Evolutionary conservation across 2,329 filamentous ascomycete species (phyloP).

Genomic region (Anisogramma anomala): DNA sequence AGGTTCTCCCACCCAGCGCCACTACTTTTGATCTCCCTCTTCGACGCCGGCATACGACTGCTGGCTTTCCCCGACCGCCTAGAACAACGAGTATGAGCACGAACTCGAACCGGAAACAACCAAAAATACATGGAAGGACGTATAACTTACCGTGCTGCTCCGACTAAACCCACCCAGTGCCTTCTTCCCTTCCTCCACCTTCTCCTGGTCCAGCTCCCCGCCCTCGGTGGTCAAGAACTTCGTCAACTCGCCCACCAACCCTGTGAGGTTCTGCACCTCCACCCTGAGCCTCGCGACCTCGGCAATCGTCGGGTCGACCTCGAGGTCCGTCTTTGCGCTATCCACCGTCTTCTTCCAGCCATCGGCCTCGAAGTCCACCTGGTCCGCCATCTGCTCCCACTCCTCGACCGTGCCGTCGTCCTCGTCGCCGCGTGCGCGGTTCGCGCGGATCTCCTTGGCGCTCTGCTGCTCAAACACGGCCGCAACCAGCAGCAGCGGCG

Average conservation of each 20-base stretch:
- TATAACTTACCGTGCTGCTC: slow-evolving; percentile 11
- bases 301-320: slow-evolving; percentile 62
- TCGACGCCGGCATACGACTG: background rate
- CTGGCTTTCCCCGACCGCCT: slow-evolving; percentile 9
- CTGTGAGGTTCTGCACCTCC: slow-evolving; percentile 48
- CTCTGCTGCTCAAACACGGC: slow-evolving; percentile 58
- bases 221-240: slow-evolving; percentile 16
- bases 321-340: slow-evolving; percentile 67
- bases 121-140: background rate
- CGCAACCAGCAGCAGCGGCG: slow-evolving; percentile 67
- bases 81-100: background rate
- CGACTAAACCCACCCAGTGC: slow-evolving; percentile 6
- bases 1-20: background rate
- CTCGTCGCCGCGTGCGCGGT: slow-evolving; percentile 68
- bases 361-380: slow-evolving; percentile 69
- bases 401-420: slow-evolving; percentile 85
- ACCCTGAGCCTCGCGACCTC: slow-evolving; percentile 50
- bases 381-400: slow-evolving; percentile 72
- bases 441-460: slow-evolving; percentile 56
- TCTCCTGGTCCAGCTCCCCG: background rate
- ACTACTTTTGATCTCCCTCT: background rate
- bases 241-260: slow-evolving; percentile 27
- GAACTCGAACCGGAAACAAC: background rate
- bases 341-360: slow-evolving; percentile 77
- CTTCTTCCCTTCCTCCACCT: slow-evolving; percentile 6